Percentiles rank a stretch among this genome's conserved stretches.
Evolutionary conservation across 2,329 filamentous ascomycete species (phyloP).

Genomic region (Colletotrichum cordylinicola): DNA sequence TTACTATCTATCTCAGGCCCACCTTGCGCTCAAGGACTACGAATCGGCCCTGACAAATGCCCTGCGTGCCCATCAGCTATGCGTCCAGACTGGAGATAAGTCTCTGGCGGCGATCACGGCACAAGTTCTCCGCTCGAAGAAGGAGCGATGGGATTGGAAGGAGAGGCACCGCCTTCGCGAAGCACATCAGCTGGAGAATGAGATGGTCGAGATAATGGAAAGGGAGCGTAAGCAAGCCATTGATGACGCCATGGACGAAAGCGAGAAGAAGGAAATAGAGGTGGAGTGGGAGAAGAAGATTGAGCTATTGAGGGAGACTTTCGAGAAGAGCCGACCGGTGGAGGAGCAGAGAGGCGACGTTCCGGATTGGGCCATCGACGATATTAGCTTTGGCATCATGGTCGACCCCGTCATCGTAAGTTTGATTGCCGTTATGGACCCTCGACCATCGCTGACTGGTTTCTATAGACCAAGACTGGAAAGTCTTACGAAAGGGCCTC

Average conservation of each 20-base stretch:
- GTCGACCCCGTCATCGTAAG: constrained; percentile 69
- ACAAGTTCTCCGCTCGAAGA: constrained; percentile 81
- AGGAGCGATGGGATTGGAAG: constrained; percentile 80
- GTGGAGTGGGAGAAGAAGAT: constrained; percentile 55
- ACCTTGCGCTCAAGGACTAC: constrained; percentile 74
- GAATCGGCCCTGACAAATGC: constrained; percentile 77
- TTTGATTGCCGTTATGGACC: neutral
- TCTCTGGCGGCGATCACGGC: constrained; percentile 74
- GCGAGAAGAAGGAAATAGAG: constrained; percentile 52
- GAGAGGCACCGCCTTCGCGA: constrained; percentile 68
- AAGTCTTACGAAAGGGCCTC: constrained; percentile 89
- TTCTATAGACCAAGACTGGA: constrained; percentile 75
- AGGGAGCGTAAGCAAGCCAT: constrained; percentile 50
- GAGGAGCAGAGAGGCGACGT: constrained; percentile 61
- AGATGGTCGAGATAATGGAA: constrained; percentile 38
- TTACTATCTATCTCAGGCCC: constrained; percentile 84
- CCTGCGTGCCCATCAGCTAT: constrained; percentile 74
- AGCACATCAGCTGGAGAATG: constrained; percentile 52
- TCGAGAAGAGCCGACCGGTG: constrained; percentile 54
- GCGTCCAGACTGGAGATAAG: constrained; percentile 66
- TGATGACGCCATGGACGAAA: constrained; percentile 44
- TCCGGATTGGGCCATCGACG: constrained; percentile 79
- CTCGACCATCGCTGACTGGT: constrained; percentile 11
- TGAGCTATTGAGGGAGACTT: constrained; percentile 48
- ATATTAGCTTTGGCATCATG: constrained; percentile 78